These are phyloP conservation scores for Casuarina glauca DNA, from an alignment of 306 rosid genomes.

Conservation along the genomic window DNA sequence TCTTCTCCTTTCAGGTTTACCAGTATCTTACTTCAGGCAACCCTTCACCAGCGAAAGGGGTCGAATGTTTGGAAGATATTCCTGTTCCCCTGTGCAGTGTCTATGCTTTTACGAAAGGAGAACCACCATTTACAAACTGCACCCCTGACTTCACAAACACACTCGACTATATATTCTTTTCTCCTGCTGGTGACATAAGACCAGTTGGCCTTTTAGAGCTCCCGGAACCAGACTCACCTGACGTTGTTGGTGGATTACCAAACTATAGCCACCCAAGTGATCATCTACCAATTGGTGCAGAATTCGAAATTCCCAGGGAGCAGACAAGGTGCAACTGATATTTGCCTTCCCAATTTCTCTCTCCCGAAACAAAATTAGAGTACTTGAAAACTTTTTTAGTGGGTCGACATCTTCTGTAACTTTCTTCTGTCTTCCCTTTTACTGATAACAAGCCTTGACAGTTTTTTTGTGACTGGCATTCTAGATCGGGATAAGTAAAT, in stretches of 20 bases:
- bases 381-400: background rate
- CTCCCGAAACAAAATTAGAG: background rate
- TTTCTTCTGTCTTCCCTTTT: background rate
- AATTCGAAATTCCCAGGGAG: constrained; percentile 58
- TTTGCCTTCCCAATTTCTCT: constrained; percentile 21
- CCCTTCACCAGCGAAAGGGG: constrained; percentile 35
- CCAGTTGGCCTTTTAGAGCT: constrained; percentile 80
- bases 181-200: constrained; percentile 56
- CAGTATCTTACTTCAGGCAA: constrained; percentile 63
- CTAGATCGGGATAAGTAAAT: background rate
- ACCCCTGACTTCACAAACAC: constrained; percentile 94
- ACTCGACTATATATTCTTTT: constrained; percentile 70
- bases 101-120: constrained; percentile 63
- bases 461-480: background rate
- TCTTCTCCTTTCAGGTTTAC: constrained; percentile 60
- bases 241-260: constrained; percentile 80
- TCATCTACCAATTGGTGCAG: constrained; percentile 88
- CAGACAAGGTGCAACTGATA: constrained; percentile 24
- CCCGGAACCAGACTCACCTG: constrained; percentile 59
- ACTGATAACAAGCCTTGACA: background rate
- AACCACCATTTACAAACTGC: constrained; percentile 86
- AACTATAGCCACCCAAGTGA: constrained; percentile 78
- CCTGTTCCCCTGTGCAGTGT: constrained; percentile 72
- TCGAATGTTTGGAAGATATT: constrained; percentile 46
- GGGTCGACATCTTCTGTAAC: background rate